Evolutionary conservation across 768 basidiomycete species (phyloP).

Genomic region (Suillus lakei): DNA sequence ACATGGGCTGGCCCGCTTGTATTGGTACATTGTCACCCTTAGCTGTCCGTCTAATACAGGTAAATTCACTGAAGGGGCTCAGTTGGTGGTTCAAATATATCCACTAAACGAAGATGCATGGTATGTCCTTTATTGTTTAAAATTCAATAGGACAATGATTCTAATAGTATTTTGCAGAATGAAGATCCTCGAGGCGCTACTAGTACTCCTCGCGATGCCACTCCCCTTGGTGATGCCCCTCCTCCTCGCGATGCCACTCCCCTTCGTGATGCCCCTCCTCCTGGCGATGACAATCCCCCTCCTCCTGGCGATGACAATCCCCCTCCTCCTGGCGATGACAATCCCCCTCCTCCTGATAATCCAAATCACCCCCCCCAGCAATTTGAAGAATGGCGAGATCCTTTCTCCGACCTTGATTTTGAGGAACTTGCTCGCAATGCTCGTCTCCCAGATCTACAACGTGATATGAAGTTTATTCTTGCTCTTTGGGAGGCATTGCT

Average conservation of each 20-base stretch:
- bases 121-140: not conserved
- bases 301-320: no score
- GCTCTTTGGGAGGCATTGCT: not conserved
- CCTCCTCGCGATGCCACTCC: not conserved
- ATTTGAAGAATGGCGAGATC: not conserved
- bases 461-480: not conserved
- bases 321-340: no score
- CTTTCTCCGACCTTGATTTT: not conserved
- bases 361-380: not conserved
- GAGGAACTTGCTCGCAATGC: not conserved
- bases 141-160: not conserved
- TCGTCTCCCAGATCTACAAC: not conserved
- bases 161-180: not conserved
- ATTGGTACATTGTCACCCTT: no score
- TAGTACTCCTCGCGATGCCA: not conserved
- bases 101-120: not conserved
- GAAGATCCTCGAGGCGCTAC: not conserved
- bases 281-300: no score
- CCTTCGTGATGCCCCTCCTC: not conserved
- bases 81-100: not conserved
- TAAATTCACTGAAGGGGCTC: no score
- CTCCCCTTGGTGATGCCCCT: not conserved
- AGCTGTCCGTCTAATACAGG: no score
- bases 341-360: not conserved
- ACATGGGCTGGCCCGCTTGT: no score